Evolutionary conservation across 2,329 filamentous ascomycete genomes (phyloP), one percentile per base, ranked within the genome.

Genomic region (Aspergillus ustus): DNA sequence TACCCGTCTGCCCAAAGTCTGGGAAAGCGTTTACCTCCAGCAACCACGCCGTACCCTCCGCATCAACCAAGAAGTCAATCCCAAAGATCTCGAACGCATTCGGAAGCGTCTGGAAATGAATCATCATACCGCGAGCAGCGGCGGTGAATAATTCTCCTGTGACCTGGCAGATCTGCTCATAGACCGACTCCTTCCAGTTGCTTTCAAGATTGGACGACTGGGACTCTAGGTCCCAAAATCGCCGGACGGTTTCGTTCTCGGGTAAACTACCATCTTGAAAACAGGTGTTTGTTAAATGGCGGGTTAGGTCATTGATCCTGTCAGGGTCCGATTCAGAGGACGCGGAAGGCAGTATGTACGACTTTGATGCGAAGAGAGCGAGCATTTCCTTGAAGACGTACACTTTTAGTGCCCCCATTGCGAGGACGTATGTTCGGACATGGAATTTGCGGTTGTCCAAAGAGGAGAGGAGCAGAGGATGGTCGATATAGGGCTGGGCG

Each of bases 1-100:
- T 84, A 0, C 95, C 95, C 17, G 93, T 97, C 85, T 98, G 94
- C 72, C 86, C 88, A 73, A 98, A 98, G 79, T 99, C 95, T 9
- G 95, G 95, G 78, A 96, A 99, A 0, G 94, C 92, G 80, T 99
- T 99, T 34, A 96, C 86, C 80, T 99, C 95, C 60, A 99, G 80
- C 71, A 99, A 75, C 87, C 89, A 97, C 3, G 87, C 85, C 3
- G 72, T 82, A 0, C 87, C 89, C 8, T 75, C 70, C 0, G 74
- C 83, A 70, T 93, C 91, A 9, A 97, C 88, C 70, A 99, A 76
- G 73, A 95, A 99, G 75, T 99, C 95, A 46, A 98, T 77, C 0
- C 95, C 95, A 74, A 91, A 99, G 7, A 96, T 82, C 80, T 99
- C 95, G 73, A 98, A 98, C 0, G 90, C 91, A 74, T 96, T 94